Percentiles rank a stretch among this genome's conserved stretches.
Conservation (phyloP, 257 asterid genomes). For the Salvia splendens region DNA sequence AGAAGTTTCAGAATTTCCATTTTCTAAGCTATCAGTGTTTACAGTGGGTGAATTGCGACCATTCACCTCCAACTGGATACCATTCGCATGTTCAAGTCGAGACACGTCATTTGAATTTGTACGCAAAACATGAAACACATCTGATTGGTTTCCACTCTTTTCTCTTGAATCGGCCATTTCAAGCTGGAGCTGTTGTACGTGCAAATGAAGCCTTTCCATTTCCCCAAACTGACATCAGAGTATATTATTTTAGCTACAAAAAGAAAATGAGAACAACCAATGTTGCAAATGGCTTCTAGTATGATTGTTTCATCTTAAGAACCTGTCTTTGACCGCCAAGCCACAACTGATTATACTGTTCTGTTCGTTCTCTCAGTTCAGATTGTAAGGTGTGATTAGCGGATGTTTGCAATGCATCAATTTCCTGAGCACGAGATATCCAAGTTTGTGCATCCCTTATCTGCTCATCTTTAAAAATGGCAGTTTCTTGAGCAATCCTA, state of each 20-base stretch:
- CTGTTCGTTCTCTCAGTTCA: conserved; percentile 79
- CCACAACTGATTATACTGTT: conserved; percentile 85
- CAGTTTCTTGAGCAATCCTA: conserved; percentile 78
- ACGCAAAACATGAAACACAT: conserved; percentile 49
- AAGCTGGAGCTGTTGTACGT: conserved; percentile 74
- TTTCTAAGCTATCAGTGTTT: conserved; percentile 44
- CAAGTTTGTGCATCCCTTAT: conserved; percentile 83
- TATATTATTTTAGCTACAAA: conserved; percentile 20
- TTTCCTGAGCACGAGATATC: conserved; percentile 79
- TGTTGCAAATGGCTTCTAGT: background rate
- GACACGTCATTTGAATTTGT: conserved; percentile 52
- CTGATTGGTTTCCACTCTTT: conserved; percentile 57
- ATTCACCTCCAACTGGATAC: conserved; percentile 48
- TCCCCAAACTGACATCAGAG: conserved; percentile 51
- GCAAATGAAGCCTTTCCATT: conserved; percentile 78
- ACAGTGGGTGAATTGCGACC: conserved; percentile 45
- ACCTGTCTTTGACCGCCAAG: conserved; percentile 89
- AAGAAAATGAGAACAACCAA: background rate
- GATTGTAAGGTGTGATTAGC: conserved; percentile 63
- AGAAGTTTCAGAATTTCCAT: conserved; percentile 59
- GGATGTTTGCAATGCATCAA: conserved; percentile 71
- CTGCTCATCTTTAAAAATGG: conserved; percentile 75
- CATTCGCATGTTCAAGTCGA: conserved; percentile 52
- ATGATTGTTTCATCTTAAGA: conserved; percentile 20
- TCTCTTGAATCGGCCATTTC: conserved; percentile 72